These are phyloP conservation scores for Candida takata DNA, from an alignment of 805 yeast genomes.

Conservation along the genomic window DNA sequence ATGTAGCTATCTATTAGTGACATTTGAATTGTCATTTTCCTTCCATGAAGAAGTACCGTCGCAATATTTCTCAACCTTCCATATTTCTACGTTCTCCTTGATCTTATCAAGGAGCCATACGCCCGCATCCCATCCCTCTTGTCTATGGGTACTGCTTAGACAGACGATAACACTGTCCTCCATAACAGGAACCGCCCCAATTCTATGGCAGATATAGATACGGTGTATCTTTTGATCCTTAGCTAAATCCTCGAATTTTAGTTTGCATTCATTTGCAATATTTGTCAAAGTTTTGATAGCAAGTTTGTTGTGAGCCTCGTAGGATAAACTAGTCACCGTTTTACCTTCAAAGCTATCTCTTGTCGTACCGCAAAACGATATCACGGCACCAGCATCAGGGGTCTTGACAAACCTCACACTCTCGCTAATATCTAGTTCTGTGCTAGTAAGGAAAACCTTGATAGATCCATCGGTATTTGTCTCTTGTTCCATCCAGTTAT, in stretches of 20 bases:
- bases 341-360: conserved; percentile 37
- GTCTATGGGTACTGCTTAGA: conserved; percentile 38
- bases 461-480: conserved; percentile 6
- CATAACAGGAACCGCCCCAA: conserved; percentile 41
- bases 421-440: conserved; percentile 13
- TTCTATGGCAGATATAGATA: conserved; percentile 36
- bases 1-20: conserved; percentile 1
- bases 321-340: conserved; percentile 33
- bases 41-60: conserved; percentile 40
- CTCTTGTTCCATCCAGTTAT: background rate
- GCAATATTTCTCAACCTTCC: conserved; percentile 41
- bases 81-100: conserved; percentile 39
- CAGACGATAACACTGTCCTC: conserved; percentile 41
- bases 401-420: conserved; percentile 34
- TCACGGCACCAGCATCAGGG: conserved; percentile 41
- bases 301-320: conserved; percentile 38
- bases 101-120: conserved; percentile 38
- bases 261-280: conserved; percentile 30
- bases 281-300: conserved; percentile 31
- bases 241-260: conserved; percentile 18
- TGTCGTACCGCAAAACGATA: conserved; percentile 45
- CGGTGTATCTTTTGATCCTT: conserved; percentile 25
- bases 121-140: conserved; percentile 42
- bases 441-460: conserved; percentile 22
- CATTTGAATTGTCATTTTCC: conserved; percentile 28